Evolutionary conservation across 2,329 filamentous ascomycete genomes (phyloP).

Genomic region (Ophiostoma sp.): DNA sequence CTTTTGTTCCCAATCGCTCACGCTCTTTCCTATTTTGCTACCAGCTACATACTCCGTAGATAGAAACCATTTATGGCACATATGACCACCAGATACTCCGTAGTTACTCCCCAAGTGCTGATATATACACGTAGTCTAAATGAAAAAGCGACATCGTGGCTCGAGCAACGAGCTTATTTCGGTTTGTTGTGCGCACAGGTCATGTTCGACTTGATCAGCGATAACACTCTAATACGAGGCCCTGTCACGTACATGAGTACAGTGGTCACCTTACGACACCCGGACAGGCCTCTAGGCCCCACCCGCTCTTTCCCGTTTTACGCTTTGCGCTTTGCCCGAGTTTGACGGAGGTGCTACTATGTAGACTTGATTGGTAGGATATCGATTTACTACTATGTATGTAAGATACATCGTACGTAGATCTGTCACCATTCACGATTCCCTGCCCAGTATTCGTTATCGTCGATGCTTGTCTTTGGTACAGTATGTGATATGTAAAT

Average conservation of each 20-base stretch:
- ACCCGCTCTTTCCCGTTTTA: background rate
- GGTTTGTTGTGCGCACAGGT: background rate
- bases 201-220: background rate
- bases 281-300: background rate
- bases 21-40: background rate
- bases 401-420: background rate
- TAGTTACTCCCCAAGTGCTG: background rate
- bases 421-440: background rate
- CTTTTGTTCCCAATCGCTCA: background rate
- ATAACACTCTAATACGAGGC: background rate
- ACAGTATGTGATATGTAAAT: background rate
- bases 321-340: background rate
- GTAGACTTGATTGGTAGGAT: background rate
- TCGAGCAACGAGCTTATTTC: slow-evolving; percentile 19
- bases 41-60: background rate
- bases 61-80: background rate
- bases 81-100: background rate
- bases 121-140: background rate
- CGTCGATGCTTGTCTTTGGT: background rate
- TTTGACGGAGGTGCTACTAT: background rate
- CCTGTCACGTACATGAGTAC: background rate
- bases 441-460: background rate
- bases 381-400: background rate
- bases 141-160: slow-evolving; percentile 21
- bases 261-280: background rate